Base-by-base conservation (phyloP, 116 monocot species). In the Dioscorea cayenensis region DNA sequence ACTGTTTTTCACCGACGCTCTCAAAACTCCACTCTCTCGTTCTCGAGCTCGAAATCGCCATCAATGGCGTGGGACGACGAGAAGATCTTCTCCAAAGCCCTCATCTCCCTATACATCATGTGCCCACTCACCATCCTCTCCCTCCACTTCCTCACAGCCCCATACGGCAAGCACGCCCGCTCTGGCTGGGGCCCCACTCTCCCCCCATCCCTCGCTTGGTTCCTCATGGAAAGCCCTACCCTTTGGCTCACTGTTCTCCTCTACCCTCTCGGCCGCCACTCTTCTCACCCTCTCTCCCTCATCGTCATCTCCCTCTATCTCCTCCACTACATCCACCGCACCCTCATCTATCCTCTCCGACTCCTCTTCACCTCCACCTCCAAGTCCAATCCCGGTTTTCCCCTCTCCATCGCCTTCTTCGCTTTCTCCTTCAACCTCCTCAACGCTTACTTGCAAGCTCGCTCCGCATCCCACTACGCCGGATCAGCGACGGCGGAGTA, bases 221-320 rank as follows among this genome's bases (percentile, higher is more conserved):
- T 87, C 77, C 74, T 96, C 20, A 92, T 96, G 92, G 96, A 96
- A 75, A 80, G 80, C 73, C 92, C 96, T 49, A 85, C 90, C 27
- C 78, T 96, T 16, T 90, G 90, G 86, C 82, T 94, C 74, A 69
- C 86, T 28, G 43, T 79, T 68, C 59, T 84, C 64, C 74, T 92
- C 71, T 70, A 77, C 79, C 89, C 77, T 51, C 72, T 36, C 75
- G 84, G 83, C 72, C 74, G 78, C 62, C 77, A 78, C 67, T 64
- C 75, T 18, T 73, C 65, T 48, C 82, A 76, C 75, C 85, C 84
- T 2, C 50, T 86, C 22, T 68, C 91, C 64, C 79, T 89, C 73
- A 20, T 49, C 85, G 58, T 82, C 77, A 29, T 86, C 79, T 72
- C 75, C 63, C 82, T 83, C 80, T 92, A 51, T 82, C 75, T 90